These are phyloP conservation scores for Manihot esculenta DNA, from an alignment of 441 rosid species.

Conservation along the genomic window DNA sequence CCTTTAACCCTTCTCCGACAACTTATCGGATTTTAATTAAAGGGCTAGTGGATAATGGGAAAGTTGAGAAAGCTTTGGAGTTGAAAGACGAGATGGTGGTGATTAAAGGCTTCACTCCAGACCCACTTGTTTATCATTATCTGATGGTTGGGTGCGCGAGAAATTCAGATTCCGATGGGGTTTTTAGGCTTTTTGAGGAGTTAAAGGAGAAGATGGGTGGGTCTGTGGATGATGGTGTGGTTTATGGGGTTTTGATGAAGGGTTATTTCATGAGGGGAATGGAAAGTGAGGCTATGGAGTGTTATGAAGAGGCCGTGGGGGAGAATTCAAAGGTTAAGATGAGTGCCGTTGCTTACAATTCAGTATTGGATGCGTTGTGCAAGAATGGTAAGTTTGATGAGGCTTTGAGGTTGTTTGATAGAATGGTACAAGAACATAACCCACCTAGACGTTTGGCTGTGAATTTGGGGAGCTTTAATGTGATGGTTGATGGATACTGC, in stretches of 20 bases:
- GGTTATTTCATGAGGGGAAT: conserved; percentile 70
- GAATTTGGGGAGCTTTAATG: conserved; percentile 89
- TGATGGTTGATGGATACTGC: conserved; percentile 79
- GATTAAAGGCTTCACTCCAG: conserved; percentile 49
- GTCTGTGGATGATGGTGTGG: conserved; percentile 67
- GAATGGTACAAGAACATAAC: conserved; percentile 53
- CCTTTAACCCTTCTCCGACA: conserved; percentile 66
- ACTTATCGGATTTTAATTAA: conserved; percentile 71
- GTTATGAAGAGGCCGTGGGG: conserved; percentile 54
- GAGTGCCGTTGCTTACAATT: conserved; percentile 64
- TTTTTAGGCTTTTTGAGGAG: conserved; percentile 66
- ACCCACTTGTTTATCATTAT: conserved; percentile 65
- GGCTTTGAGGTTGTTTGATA: conserved; percentile 71
- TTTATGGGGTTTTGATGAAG: conserved; percentile 76
- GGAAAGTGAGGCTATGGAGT: conserved; percentile 78
- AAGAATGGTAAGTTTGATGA: conserved; percentile 72
- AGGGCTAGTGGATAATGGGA: conserved; percentile 80
- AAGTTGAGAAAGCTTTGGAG: conserved; percentile 70
- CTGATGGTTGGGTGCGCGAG: conserved; percentile 62
- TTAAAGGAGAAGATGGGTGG: conserved; percentile 70
- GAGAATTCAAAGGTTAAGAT: conserved; percentile 55
- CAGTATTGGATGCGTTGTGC: conserved; percentile 67
- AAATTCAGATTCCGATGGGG: conserved; percentile 53
- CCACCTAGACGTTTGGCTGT: conserved; percentile 61
- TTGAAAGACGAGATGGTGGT: conserved; percentile 73